These are phyloP conservation scores for Rubia balearica DNA, from an alignment of 305 asterid species.

Conservation along the genomic window DNA sequence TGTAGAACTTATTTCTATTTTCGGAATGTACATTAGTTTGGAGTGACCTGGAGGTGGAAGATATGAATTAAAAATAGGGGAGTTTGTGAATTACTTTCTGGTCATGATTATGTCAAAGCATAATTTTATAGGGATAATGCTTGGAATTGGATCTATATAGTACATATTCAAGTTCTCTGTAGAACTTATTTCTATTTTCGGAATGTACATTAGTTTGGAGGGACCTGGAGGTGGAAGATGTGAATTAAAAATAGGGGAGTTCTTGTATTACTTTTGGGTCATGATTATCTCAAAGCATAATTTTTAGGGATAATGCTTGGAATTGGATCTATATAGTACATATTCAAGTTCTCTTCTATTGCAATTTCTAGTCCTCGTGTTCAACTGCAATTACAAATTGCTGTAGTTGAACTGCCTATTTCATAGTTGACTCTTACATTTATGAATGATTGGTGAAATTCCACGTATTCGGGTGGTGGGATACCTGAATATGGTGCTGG, in stretches of 20 bases:
- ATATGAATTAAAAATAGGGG: not conserved
- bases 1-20: not conserved
- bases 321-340: not conserved
- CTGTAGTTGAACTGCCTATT: not conserved
- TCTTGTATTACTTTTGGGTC: not conserved
- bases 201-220: not conserved
- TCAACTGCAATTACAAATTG: not conserved
- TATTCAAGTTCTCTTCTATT: not conserved
- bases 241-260: not conserved
- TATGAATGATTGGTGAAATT: not conserved
- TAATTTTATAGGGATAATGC: not conserved
- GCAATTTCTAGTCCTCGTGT: not conserved
- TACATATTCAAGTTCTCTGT: not conserved
- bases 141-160: not conserved
- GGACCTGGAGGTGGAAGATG: not conserved
- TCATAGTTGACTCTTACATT: not conserved
- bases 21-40: not conserved
- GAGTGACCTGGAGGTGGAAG: not conserved
- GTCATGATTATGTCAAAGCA: not conserved
- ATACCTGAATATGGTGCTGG: not conserved
- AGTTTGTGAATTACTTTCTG: not conserved
- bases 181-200: not conserved
- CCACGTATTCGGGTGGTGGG: too few species aligned
- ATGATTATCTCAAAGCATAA: not conserved
- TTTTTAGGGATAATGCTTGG: not conserved